phyloP scores from a whole-genome alignment of 306 rosid species.

The Vigna reflexopilosa region DNA sequence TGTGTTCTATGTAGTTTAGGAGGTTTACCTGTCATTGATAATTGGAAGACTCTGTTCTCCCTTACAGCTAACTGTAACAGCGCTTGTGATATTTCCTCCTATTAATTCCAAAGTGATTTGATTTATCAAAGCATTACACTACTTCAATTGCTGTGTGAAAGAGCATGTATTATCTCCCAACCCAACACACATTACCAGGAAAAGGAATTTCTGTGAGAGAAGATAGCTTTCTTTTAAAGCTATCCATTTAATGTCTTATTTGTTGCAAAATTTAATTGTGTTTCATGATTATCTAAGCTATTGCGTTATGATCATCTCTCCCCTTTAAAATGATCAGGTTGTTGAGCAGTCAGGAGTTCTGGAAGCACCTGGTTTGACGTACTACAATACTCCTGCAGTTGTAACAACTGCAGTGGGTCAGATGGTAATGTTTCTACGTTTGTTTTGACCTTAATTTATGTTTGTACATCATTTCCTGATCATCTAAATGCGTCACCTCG shows the following conservation, averaged over 20 bases:
- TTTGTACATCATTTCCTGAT: constrained; percentile 17
- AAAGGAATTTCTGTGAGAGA: constrained; percentile 13
- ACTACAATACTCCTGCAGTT: constrained; percentile 62
- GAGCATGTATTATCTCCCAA: constrained; percentile 15
- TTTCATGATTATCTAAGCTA: not conserved
- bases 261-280: constrained; percentile 5
- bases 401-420: constrained; percentile 87
- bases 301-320: constrained; percentile 1
- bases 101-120: constrained; percentile 32
- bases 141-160: constrained; percentile 14
- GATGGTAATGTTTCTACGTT: constrained; percentile 63
- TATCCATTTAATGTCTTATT: constrained; percentile 25
- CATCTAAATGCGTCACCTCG: constrained; percentile 21
- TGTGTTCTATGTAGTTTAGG: not conserved
- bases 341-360: constrained; percentile 78
- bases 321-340: constrained; percentile 58
- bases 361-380: constrained; percentile 69
- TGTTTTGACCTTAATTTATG: constrained; percentile 29
- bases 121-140: constrained; percentile 12
- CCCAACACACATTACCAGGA: not conserved
- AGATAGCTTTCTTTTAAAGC: constrained; percentile 24
- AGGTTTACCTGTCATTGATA: constrained; percentile 14
- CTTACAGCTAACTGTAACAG: not conserved
- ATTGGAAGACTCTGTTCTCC: constrained; percentile 23
- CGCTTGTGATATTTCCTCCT: constrained; percentile 32